phyloP scores from a whole-genome alignment of 352 stramenopile species.

The Globisporangium irregulare region DNA sequence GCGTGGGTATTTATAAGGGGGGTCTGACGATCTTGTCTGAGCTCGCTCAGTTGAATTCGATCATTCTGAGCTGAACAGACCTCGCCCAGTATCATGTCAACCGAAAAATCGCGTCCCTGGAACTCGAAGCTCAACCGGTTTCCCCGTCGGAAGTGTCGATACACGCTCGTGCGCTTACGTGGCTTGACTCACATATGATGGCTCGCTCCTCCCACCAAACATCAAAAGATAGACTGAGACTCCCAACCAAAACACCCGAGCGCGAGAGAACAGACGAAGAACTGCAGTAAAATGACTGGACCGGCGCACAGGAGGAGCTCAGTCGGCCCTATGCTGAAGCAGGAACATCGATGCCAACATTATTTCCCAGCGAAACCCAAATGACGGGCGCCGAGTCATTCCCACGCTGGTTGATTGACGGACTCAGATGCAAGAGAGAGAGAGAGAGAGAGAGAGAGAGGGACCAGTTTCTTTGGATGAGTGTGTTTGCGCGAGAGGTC shows the following conservation, averaged over 20 bases:
- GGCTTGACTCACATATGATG: background rate
- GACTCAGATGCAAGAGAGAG: background rate
- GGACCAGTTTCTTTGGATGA: background rate
- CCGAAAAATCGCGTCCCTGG: too few relatives aligned
- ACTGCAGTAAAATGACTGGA: background rate
- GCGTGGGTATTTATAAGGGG: too few relatives aligned
- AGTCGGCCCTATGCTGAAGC: too few relatives aligned
- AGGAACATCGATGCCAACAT: too few relatives aligned
- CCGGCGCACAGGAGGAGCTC: too few relatives aligned
- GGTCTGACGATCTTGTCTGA: too few relatives aligned
- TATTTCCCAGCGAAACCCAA: background rate
- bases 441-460: background rate
- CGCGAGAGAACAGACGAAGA: background rate
- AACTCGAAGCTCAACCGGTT: background rate
- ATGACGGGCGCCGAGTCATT: background rate
- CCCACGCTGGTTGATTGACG: background rate
- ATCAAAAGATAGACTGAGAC: background rate
- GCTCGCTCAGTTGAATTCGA: too few relatives aligned
- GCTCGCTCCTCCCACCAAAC: background rate
- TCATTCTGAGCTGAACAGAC: too few relatives aligned
- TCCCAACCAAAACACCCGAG: background rate
- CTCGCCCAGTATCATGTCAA: too few relatives aligned
- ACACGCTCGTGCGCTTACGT: too few relatives aligned
- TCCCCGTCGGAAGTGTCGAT: background rate
- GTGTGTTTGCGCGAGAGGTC: background rate